A percentile compares a stretch with the other conserved stretches of the same genome.
Evolutionary conservation across 306 rosid species (phyloP).

Genomic region (Trifolium dubium): DNA sequence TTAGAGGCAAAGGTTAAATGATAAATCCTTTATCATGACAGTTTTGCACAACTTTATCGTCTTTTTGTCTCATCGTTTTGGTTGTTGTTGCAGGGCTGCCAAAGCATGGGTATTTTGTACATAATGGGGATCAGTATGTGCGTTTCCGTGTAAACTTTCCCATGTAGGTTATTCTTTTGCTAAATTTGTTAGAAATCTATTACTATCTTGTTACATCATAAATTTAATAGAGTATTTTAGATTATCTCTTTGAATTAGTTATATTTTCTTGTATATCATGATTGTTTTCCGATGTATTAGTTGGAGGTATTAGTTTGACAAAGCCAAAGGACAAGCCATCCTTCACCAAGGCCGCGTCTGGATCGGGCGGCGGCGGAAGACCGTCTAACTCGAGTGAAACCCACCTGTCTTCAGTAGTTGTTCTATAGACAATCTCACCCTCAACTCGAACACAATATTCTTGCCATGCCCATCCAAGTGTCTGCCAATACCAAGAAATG

Average conservation of each 20-base stretch:
- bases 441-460: no score
- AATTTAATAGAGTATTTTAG: background rate
- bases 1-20: constrained; percentile 85
- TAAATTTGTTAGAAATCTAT: constrained; percentile 11
- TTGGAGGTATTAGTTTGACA: background rate
- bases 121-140: constrained; percentile 89
- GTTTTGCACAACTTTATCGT: constrained; percentile 30
- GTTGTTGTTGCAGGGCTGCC: constrained; percentile 59
- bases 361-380: no score
- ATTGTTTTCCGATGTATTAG: background rate
- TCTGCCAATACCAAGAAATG: no score
- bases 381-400: no score
- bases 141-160: constrained; percentile 81
- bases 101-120: constrained; percentile 71
- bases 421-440: no score
- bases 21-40: constrained; percentile 20
- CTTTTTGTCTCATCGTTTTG: background rate
- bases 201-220: background rate
- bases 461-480: no score
- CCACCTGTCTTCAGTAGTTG: no score
- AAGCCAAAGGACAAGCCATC: no score
- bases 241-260: background rate
- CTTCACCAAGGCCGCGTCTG: no score
- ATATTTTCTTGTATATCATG: constrained; percentile 14
- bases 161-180: constrained; percentile 50